A percentile compares a stretch with the other conserved stretches of the same genome.
phyloP scores from a whole-genome alignment of 2,329 filamentous ascomycete genomes.

The Metarhizium anisopliae region DNA sequence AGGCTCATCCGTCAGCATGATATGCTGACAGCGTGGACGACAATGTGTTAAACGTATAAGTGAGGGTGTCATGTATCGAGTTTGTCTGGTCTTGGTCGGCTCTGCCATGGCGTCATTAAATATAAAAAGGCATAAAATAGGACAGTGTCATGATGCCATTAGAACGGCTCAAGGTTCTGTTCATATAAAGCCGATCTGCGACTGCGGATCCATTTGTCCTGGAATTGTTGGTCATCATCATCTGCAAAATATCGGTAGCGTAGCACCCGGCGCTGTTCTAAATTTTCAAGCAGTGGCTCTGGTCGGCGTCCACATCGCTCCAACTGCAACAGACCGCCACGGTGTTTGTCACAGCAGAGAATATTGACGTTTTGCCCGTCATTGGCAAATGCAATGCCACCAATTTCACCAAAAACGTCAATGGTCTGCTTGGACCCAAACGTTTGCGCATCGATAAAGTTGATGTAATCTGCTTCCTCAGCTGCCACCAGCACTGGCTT shows the following conservation, averaged over 20 bases:
- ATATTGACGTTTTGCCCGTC: slow-evolving; percentile 61
- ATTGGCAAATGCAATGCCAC: slow-evolving; percentile 57
- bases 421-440: slow-evolving; percentile 60
- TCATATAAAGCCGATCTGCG: slow-evolving; percentile 5
- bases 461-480: slow-evolving; percentile 67
- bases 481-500: slow-evolving; percentile 59
- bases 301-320: slow-evolving; percentile 33
- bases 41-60: no score
- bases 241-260: background rate
- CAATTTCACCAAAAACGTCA: slow-evolving; percentile 68
- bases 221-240: slow-evolving; percentile 5
- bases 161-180: slow-evolving; percentile 16
- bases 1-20: background rate
- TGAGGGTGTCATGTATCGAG: no score
- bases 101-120: no score
- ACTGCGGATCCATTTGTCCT: slow-evolving; percentile 2
- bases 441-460: slow-evolving; percentile 58
- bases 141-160: slow-evolving; percentile 33
- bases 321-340: slow-evolving; percentile 59
- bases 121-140: no score
- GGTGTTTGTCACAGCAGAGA: slow-evolving; percentile 54
- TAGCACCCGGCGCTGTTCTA: slow-evolving; percentile 8
- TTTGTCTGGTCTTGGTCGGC: no score
- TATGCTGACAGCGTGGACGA: no score
- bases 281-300: slow-evolving; percentile 15